Base-by-base conservation (phyloP, 2,329 filamentous ascomycete species). In the Monilinia fructicola region DNA sequence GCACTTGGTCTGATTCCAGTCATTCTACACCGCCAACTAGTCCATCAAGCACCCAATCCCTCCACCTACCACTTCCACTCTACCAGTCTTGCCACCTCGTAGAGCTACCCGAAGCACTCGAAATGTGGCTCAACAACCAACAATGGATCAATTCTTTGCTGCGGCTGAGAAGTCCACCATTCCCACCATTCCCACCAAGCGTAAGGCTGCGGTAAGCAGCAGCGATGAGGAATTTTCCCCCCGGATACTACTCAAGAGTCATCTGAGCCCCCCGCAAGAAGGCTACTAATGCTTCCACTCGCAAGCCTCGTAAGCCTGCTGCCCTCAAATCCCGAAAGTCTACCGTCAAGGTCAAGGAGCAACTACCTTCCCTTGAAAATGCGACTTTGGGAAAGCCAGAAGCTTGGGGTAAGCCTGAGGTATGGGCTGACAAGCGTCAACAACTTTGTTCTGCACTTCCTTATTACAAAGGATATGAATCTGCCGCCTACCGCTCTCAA, bases 401-500 rank as follows among this genome's bases (percentile, higher is more conserved):
- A 4, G 69, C 73, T 6, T 66, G 68, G 56, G 71, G 71, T 2
- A 16, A 70, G n/a, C 85, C 85, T 9, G 76, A 78, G 14, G 82
- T 86, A 0, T 90, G 85, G 85, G 81, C 87, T 0, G 78, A 84
- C 6, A 77, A 77, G 46, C 82, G 89, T 4, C 84, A 87, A 67
- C 83, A 83, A 18, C 77, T 92, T 0, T 90, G 85, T 70, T 87
- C 91, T 71, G 82, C 87, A 0, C 73, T 91, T 0, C 81, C 83
- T 0, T 90, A 87, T 76, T 91, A 85, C 75, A 83, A 81, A 18
- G 78, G 84, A 1, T 85, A 86, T 48, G 85, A 92, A 70, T 81
- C 84, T 1, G 86, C 85, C 6, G 79, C 82, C 4, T 87, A 92
- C 65, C 79, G 80, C 0, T 78, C 77, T 0, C 77, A 81, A 2